These are phyloP conservation scores for Austroboletus festivus DNA, from an alignment of 768 basidiomycete species.

Conservation along the genomic window DNA sequence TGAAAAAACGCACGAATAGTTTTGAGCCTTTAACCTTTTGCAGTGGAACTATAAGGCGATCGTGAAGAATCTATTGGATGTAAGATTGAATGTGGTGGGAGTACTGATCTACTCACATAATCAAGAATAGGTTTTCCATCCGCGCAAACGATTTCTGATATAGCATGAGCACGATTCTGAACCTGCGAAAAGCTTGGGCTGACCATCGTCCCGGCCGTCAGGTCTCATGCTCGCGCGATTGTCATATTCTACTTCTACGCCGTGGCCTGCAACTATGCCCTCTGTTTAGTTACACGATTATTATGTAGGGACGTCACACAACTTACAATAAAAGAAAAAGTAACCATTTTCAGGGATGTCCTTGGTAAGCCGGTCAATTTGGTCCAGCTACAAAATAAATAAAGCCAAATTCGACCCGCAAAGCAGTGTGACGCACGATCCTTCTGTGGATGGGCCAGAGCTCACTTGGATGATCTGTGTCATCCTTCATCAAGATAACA, in stretches of 20 bases:
- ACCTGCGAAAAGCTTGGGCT: background rate
- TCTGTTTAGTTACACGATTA: background rate
- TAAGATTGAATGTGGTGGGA: background rate
- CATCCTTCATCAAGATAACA: constrained; percentile 45
- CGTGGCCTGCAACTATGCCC: constrained; percentile 22
- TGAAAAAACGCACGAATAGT: constrained; percentile 15
- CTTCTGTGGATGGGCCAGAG: constrained; percentile 41
- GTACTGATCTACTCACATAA: constrained; percentile 11
- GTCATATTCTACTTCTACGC: constrained; percentile 8
- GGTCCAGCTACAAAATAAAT: constrained; percentile 27
- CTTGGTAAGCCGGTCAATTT: constrained; percentile 41
- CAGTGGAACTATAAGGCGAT: constrained; percentile 18
- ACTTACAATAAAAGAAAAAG: constrained; percentile 56
- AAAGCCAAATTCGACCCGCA: background rate
- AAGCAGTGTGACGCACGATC: constrained; percentile 35
- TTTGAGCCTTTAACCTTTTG: constrained; percentile 15
- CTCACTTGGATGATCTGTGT: constrained; percentile 22
- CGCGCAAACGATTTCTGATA: constrained; percentile 20
- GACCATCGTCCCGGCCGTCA: constrained; percentile 51
- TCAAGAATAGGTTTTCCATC: constrained; percentile 22
- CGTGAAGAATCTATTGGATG: constrained; percentile 17
- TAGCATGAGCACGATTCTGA: background rate
- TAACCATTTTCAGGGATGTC: constrained; percentile 43
- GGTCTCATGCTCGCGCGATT: constrained; percentile 38
- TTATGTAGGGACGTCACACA: no score